Conservation (phyloP, 495 filamentous ascomycete genomes). For the Amorphotheca resinae region DNA sequence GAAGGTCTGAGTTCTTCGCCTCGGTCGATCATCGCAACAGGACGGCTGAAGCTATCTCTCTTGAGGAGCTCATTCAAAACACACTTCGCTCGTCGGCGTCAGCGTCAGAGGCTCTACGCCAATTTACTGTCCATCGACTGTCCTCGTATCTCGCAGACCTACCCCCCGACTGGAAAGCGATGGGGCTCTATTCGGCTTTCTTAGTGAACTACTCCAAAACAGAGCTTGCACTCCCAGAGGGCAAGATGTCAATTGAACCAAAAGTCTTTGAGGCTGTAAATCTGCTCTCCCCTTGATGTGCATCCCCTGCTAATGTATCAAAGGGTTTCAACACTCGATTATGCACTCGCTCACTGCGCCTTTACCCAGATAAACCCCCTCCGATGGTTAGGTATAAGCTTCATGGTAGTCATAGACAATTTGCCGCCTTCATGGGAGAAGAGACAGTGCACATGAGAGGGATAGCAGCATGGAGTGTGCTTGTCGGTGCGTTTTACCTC, state of each 20-base stretch:
- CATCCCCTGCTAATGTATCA: background rate
- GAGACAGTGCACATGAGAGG: background rate
- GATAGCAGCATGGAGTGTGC: background rate
- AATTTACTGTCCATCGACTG: no score
- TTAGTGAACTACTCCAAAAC: background rate
- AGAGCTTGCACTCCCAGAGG: background rate
- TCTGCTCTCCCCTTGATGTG: background rate
- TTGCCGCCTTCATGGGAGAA: background rate
- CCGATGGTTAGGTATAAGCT: background rate
- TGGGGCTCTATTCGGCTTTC: background rate
- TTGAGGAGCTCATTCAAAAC: no score
- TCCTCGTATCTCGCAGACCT: no score
- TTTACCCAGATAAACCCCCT: background rate
- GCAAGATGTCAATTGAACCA: background rate
- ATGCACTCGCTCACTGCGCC: background rate
- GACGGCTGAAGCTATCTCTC: no score
- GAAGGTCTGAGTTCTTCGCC: no score
- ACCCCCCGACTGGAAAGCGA: no score
- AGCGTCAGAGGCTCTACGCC: no score
- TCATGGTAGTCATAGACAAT: background rate
- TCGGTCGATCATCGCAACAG: no score
- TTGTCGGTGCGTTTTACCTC: background rate
- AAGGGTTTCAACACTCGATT: slow-evolving; percentile 6
- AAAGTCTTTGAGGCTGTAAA: background rate
- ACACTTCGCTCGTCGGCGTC: no score